phyloP scores from a whole-genome alignment of 1,284 basidiomycete species.

The Heimioporus retisporus region DNA sequence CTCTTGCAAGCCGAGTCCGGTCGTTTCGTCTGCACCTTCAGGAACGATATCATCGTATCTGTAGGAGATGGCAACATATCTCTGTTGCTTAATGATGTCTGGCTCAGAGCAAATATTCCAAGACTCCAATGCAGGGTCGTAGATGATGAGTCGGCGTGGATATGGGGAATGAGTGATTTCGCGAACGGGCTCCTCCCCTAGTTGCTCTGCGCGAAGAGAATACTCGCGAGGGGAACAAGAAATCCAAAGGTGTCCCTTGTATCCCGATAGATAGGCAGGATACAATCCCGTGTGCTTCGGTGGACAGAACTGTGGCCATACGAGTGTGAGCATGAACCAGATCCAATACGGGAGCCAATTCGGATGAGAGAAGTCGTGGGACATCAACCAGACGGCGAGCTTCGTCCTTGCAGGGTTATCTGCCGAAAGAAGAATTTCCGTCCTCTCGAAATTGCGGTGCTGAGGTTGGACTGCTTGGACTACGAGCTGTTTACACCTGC shows the following conservation, averaged over 20 bases:
- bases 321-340: slow-evolving; percentile 28
- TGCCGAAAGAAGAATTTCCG: slow-evolving; percentile 11
- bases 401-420: slow-evolving; percentile 8
- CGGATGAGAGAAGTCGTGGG: slow-evolving; percentile 3
- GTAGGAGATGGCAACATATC: slow-evolving; percentile 36
- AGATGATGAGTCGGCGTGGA: slow-evolving; percentile 33
- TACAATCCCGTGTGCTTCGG: slow-evolving; percentile 23
- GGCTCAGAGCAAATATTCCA: slow-evolving; percentile 22
- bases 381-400: slow-evolving; percentile 31
- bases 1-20: neutral
- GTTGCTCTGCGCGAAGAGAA: slow-evolving; percentile 26
- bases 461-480: slow-evolving; percentile 34
- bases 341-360: slow-evolving; percentile 31
- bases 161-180: slow-evolving; percentile 30
- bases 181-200: slow-evolving; percentile 15
- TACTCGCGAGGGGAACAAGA: slow-evolving; percentile 35
- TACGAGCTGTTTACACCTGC: slow-evolving; percentile 34
- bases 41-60: slow-evolving; percentile 24
- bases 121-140: slow-evolving; percentile 5
- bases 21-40: neutral
- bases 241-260: slow-evolving; percentile 36
- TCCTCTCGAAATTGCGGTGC: neutral
- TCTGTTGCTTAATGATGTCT: slow-evolving; percentile 20
- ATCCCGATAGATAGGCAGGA: slow-evolving; percentile 29
- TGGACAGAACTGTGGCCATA: slow-evolving; percentile 22